phyloP scores from a whole-genome alignment of 371 early-diverging fungal genomes.

The Basidiobolus heterosporus region DNA sequence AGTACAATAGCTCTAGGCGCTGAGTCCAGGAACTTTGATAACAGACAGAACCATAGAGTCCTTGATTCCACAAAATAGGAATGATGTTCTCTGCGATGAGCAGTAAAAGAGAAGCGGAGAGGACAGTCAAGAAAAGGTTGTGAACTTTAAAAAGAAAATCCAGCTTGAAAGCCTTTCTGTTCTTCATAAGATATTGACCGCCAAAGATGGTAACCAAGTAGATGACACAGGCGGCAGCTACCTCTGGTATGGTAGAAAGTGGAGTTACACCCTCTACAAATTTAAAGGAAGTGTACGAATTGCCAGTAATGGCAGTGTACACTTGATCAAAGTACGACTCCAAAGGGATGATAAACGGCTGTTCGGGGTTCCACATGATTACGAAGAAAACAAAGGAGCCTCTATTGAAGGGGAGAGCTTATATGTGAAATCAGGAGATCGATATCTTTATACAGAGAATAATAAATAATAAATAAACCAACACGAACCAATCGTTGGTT shows the following conservation, averaged over 20 bases:
- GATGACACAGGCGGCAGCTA: constrained; percentile 25
- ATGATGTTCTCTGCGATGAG: constrained; percentile 9
- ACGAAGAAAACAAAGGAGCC: too few species aligned
- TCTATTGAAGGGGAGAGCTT: too few species aligned
- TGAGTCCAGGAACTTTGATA: constrained; percentile 42
- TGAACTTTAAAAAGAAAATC: constrained; percentile 48
- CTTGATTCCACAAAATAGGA: background rate
- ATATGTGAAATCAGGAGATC: too few species aligned
- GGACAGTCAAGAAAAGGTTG: constrained; percentile 50
- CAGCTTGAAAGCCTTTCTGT: constrained; percentile 39
- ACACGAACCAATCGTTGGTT: too few species aligned
- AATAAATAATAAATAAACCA: too few species aligned
- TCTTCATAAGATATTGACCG: constrained; percentile 44
- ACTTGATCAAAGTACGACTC: background rate
- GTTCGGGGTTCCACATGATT: too few species aligned
- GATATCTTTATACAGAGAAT: too few species aligned
- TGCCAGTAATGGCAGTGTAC: background rate
- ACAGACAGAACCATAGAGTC: constrained; percentile 23
- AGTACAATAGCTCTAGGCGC: constrained; percentile 57
- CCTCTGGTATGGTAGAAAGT: constrained; percentile 44
- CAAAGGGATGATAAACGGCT: too few species aligned
- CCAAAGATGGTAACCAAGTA: constrained; percentile 60
- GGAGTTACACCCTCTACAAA: constrained; percentile 43
- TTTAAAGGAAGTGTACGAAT: constrained; percentile 11
- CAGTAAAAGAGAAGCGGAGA: constrained; percentile 39